These are phyloP conservation scores for Xylaria curta DNA, from an alignment of 495 filamentous ascomycete species.

Conservation along the genomic window DNA sequence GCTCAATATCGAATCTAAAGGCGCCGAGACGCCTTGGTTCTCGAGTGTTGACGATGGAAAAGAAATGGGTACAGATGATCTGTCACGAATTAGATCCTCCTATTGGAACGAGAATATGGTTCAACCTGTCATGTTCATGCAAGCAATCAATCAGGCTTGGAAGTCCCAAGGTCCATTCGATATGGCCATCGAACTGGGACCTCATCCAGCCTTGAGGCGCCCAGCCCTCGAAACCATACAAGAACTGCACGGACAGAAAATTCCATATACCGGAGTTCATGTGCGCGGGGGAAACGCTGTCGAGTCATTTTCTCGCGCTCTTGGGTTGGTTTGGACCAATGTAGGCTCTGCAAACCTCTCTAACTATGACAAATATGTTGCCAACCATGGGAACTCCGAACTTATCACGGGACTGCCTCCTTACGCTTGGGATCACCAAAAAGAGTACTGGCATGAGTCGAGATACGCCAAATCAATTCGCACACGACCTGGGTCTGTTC, in stretches of 20 bases:
- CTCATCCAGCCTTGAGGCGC: too few species aligned
- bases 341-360: not conserved
- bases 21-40: not conserved
- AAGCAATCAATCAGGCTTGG: too few species aligned
- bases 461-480: not conserved
- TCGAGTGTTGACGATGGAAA: not conserved
- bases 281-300: too few species aligned
- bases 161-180: too few species aligned
- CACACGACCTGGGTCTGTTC: not conserved
- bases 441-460: not conserved
- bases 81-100: not conserved
- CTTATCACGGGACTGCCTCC: not conserved
- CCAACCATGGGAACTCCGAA: not conserved
- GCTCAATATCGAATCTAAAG: not conserved
- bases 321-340: not conserved
- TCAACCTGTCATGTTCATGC: not conserved
- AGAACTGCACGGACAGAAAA: too few species aligned
- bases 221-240: too few species aligned
- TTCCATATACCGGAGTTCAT: too few species aligned
- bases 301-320: too few species aligned
- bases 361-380: not conserved
- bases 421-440: conserved; percentile 1
- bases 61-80: not conserved
- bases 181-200: too few species aligned
- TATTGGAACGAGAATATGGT: not conserved